Base-by-base conservation (phyloP, 306 rosid genomes). In the Quercus glauca region DNA sequence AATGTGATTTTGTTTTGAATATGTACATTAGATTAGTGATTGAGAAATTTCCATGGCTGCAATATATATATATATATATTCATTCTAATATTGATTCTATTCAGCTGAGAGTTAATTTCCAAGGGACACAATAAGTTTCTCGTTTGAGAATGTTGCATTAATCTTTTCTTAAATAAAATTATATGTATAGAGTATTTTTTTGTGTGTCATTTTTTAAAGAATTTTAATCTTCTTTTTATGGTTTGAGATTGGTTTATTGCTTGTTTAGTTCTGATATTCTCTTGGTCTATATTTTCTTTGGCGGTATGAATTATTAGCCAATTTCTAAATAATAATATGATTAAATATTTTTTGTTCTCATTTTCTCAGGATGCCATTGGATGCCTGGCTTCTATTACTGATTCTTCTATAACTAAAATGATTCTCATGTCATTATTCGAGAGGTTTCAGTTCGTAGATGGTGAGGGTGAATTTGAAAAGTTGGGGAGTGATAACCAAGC, bases 321-420 rank as follows among this genome's bases (percentile, higher is more conserved):
- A 31, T 75, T 55, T 55, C 75, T 58, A 65, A 74, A 59, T 49
- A 49, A 41, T 82, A 77, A 43, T 43, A 23, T 0, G 70, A 64
- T 74, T 19, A 60, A 43, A 45, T 74, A 12, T 31, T 26, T 72
- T 6, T 68, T 51, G 57, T 33, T 21, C 13, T 52, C 49, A 72
- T 58, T 69, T 79, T 89, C 73, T 63, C 88, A 94, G 99, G 92
- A 86, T 85, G 92, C 97, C 58, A 87, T 94, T 81, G 86, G 91
- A 81, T 92, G 97, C 87, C 83, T 94, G 85, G 97, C 95, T 80
- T 92, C 93, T 21, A 84, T 94, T 65, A 76, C 90, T 23, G 97
- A 92, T 91, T 86, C 99, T 70, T 85, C 91, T 64, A 72, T 86
- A 59, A 78, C 81, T 74, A 86, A 89, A 86, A 87, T 82, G 64